Percentiles rank a stretch among this genome's conserved stretches.
Evolutionary conservation across 495 filamentous ascomycete genomes (phyloP).

Genomic region (Penicillium waksmanii): DNA sequence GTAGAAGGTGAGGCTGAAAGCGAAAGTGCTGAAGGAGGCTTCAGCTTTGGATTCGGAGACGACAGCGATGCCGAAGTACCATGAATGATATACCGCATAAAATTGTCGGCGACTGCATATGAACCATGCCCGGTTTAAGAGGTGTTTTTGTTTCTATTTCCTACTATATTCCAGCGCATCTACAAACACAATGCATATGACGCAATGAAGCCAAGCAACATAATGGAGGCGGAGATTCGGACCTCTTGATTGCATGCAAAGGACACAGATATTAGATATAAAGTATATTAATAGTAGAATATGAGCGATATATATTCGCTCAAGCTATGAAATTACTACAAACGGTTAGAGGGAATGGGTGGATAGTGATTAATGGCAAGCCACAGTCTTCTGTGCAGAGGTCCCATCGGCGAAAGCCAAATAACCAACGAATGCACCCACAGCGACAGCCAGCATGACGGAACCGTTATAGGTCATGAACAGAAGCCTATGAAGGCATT

Average conservation of each 20-base stretch:
- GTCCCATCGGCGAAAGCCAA: slow-evolving; percentile 74
- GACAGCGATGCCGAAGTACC: slow-evolving; percentile 62
- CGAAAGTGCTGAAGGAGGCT: slow-evolving; percentile 57
- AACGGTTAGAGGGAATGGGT: not conserved
- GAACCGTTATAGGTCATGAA: slow-evolving; percentile 99
- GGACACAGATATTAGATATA: not conserved
- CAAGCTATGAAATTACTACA: not conserved
- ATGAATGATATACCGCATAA: slow-evolving; percentile 26
- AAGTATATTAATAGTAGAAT: not conserved
- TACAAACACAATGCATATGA: not conserved
- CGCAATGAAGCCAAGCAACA: not conserved
- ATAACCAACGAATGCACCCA: slow-evolving; percentile 90
- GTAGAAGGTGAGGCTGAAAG: slow-evolving; percentile 45
- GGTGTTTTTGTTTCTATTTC: not conserved
- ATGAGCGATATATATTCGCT: not conserved
- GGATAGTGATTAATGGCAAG: slow-evolving; percentile 71
- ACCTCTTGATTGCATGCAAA: not conserved
- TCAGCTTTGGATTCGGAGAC: slow-evolving; percentile 83
- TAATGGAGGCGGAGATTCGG: not conserved
- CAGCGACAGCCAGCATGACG: slow-evolving; percentile 89
- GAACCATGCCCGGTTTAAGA: not conserved
- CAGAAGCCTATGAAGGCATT: slow-evolving; percentile 67
- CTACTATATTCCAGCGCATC: not conserved
- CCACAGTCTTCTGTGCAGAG: slow-evolving; percentile 76
- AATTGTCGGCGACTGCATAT: not conserved